Evolutionary conservation across 495 filamentous ascomycete species (phyloP).

Genomic region (Lasiosphaeria hispida): DNA sequence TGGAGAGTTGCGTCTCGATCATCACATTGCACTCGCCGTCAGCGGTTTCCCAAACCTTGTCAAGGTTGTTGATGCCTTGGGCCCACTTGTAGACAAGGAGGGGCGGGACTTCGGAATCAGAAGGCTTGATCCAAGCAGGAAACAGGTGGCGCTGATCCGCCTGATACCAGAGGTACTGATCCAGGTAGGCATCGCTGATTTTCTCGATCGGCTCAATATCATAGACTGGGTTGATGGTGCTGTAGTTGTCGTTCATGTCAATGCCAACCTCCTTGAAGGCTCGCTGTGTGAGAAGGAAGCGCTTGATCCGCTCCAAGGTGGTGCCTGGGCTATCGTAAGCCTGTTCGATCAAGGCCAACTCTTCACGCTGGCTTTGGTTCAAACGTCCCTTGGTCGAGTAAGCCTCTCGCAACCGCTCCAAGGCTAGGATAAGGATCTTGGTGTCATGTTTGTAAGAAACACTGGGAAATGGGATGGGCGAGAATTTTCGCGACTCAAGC

Average conservation of each 20-base stretch:
- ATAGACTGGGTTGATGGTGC: constrained; percentile 97
- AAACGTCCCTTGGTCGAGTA: constrained; percentile 97
- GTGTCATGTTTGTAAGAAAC: constrained; percentile 99
- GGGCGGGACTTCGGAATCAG: constrained; percentile 97
- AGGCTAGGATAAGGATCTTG: constrained; percentile 94
- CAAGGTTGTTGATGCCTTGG: constrained; percentile 99
- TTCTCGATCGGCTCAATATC: constrained; percentile 99
- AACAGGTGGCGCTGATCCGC: constrained; percentile 98
- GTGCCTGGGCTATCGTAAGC: constrained; percentile 98
- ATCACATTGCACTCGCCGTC: constrained; percentile 99
- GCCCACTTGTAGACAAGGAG: constrained; percentile 98
- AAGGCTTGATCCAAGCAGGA: constrained; percentile 98
- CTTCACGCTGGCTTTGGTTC: constrained; percentile 97
- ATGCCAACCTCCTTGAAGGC: constrained; percentile 99
- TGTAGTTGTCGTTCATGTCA: constrained; percentile 99
- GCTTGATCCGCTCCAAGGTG: constrained; percentile 94
- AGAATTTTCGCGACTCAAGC: constrained; percentile 97
- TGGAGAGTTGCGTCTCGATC: constrained; percentile 96
- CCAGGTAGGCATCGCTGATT: constrained; percentile 98
- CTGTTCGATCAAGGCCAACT: constrained; percentile 96
- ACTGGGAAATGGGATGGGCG: constrained; percentile 97
- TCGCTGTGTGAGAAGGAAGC: constrained; percentile 92
- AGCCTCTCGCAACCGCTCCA: constrained; percentile 90
- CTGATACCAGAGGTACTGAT: constrained; percentile 99
- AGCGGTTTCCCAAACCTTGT: constrained; percentile 91